These are phyloP conservation scores for Mycosarcoma maydis DNA, from an alignment of 1,284 basidiomycete genomes.

Conservation along the genomic window DNA sequence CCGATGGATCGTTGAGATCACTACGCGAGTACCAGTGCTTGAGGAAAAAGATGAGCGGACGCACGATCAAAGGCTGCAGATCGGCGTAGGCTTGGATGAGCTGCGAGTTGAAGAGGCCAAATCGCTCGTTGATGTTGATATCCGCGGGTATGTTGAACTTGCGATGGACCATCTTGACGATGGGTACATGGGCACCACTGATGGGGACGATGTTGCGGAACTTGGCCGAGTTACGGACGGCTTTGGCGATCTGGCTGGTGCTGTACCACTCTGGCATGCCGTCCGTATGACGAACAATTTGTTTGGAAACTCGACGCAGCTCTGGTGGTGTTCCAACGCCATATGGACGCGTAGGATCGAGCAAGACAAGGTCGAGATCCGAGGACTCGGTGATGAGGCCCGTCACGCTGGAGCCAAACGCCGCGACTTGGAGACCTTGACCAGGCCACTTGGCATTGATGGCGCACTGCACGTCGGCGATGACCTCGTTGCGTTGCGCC, in stretches of 20 bases:
- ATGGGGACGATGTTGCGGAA: conserved; percentile 37
- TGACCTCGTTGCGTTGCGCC: conserved; percentile 19
- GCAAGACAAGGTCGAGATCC: conserved; percentile 55
- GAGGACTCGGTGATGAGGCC: conserved; percentile 46
- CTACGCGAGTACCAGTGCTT: conserved; percentile 54
- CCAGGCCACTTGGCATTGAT: conserved; percentile 42
- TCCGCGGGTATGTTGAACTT: conserved; percentile 42
- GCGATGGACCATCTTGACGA: conserved; percentile 55
- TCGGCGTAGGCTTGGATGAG: conserved; percentile 54
- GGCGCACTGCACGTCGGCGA: conserved; percentile 43
- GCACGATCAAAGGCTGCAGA: conserved; percentile 45
- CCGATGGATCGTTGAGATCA: conserved; percentile 56
- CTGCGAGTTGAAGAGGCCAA: conserved; percentile 53
- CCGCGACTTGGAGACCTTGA: conserved; percentile 37
- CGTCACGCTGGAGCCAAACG: conserved; percentile 60
- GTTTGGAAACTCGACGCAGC: conserved; percentile 4
- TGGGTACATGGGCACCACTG: conserved; percentile 48
- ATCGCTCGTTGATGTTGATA: conserved; percentile 61
- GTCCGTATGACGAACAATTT: conserved; percentile 3
- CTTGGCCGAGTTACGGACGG: conserved; percentile 13
- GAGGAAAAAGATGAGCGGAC: conserved; percentile 56
- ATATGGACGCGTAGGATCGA: conserved; percentile 49
- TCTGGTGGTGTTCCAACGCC: conserved; percentile 44
- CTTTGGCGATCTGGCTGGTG: conserved; percentile 25
- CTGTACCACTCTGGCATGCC: conserved; percentile 52